Evolutionary conservation across 2,329 filamentous ascomycete species (phyloP).

Genomic region (Grosmannia serpens): DNA sequence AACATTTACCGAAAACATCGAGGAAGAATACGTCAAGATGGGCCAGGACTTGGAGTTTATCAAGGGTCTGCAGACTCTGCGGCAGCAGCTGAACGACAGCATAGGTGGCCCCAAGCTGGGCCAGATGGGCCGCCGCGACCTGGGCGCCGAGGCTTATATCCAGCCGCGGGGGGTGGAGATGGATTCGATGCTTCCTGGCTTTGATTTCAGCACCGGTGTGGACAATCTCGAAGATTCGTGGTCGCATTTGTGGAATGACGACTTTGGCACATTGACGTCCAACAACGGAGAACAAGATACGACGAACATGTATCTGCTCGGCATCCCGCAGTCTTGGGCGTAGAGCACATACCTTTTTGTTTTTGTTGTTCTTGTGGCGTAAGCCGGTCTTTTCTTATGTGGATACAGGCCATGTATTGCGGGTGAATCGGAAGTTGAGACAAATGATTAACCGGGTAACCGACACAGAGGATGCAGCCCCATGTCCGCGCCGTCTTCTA

Average conservation of each 20-base stretch:
- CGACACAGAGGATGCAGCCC: too few species aligned
- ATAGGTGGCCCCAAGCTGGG: neutral
- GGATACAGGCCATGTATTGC: too few species aligned
- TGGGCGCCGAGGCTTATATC: neutral
- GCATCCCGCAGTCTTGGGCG: neutral
- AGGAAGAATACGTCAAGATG: neutral
- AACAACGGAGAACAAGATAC: neutral
- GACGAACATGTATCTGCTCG: constrained; percentile 6
- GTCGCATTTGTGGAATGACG: constrained; percentile 8
- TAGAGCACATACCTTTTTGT: neutral
- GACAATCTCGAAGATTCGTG: constrained; percentile 5
- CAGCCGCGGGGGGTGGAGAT: neutral
- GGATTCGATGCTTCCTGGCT: neutral
- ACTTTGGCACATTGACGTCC: constrained; percentile 1
- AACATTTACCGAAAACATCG: constrained; percentile 2
- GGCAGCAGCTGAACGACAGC: neutral
- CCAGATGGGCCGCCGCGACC: neutral
- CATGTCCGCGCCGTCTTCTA: too few species aligned
- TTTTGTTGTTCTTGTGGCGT: too few species aligned
- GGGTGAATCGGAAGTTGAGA: too few species aligned
- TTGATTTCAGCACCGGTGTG: neutral
- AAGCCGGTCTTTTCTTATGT: too few species aligned
- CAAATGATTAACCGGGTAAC: too few species aligned
- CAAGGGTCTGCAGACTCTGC: neutral
- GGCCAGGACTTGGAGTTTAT: neutral